Conservation (phyloP, 73 alveolate genomes). For the Effrenium voratum region DNA sequence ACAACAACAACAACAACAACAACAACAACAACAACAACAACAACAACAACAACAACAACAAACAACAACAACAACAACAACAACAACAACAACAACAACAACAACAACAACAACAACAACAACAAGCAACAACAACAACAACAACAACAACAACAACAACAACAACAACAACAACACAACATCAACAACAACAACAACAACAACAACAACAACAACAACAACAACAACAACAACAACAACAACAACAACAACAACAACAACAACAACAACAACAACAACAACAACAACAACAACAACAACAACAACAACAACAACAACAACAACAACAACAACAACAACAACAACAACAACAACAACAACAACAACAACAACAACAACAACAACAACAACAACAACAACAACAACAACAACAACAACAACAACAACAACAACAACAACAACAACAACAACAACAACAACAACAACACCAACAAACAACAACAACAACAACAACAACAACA, state of each 20-base stretch:
- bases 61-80: no score
- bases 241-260: neutral
- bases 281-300: neutral
- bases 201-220: neutral
- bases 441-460: neutral
- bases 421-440: no score
- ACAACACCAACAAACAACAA: no score
- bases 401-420: no score
- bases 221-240: neutral
- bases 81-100: no score
- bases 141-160: neutral
- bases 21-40: no score
- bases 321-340: neutral
- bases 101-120: neutral
- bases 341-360: no score
- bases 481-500: no score
- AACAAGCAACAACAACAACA: no score
- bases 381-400: no score
- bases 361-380: no score
- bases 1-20: no score
- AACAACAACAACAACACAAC: neutral
- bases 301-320: neutral
- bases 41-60: neutral
- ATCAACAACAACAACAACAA: neutral
- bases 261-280: neutral